Percentiles rank a stretch among this genome's conserved stretches.
Evolutionary conservation across 2,329 filamentous ascomycete genomes (phyloP).

Genomic region (Aschersonia sp.): DNA sequence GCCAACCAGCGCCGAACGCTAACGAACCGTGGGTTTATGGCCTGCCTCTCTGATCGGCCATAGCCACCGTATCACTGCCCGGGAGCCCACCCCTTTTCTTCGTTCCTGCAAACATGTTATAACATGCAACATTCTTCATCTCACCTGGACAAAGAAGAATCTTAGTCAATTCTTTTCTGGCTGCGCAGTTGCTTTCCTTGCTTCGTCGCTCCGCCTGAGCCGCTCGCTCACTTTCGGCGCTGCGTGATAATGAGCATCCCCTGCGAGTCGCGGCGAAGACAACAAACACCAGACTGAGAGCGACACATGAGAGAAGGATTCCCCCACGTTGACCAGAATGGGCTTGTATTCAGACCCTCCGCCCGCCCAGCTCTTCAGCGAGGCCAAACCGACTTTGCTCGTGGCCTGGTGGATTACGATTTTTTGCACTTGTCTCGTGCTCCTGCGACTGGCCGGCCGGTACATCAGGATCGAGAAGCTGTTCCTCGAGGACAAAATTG

Average conservation of each 20-base stretch:
- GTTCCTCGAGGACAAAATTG: slow-evolving; percentile 76
- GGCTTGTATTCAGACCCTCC: slow-evolving; percentile 38
- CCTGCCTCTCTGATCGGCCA: too few species aligned
- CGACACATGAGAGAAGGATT: too few species aligned
- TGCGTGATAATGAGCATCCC: not conserved
- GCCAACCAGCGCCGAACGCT: not conserved
- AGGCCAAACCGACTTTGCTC: slow-evolving; percentile 71
- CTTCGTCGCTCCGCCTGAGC: too few species aligned
- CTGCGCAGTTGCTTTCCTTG: too few species aligned
- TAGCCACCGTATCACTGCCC: too few species aligned
- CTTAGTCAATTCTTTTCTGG: too few species aligned
- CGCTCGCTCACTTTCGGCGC: too few species aligned
- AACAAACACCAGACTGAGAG: not conserved
- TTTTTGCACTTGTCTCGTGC: slow-evolving; percentile 66
- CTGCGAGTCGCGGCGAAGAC: not conserved
- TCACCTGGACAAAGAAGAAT: too few species aligned
- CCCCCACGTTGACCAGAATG: slow-evolving; percentile 22
- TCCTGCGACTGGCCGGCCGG: slow-evolving; percentile 61
- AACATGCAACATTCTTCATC: too few species aligned
- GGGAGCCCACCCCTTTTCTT: too few species aligned
- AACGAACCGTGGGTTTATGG: too few species aligned
- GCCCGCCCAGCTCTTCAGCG: slow-evolving; percentile 21
- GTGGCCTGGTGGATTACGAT: slow-evolving; percentile 88
- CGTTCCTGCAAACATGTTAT: too few species aligned
- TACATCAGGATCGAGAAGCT: slow-evolving; percentile 71